Evolutionary conservation across 257 asterid genomes (phyloP), one percentile per base, ranked within the genome.

Genomic region (Solanum commersonii): DNA sequence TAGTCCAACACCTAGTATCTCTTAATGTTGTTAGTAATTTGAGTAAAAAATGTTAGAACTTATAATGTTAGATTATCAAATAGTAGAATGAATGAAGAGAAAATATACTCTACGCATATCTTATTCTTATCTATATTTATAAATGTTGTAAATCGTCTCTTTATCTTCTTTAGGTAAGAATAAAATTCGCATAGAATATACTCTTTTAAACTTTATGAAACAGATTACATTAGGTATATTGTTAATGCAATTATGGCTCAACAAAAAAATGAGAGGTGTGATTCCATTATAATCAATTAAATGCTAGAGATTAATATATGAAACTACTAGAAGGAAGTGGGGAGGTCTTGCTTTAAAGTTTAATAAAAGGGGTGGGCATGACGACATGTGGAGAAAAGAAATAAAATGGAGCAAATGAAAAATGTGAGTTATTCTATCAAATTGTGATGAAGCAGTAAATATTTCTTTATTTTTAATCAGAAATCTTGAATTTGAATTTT

Each of bases 331-430:
- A 73, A 85, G 46, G 49, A 63, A 29, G 27, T 42, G 0, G 82
- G 83, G 68, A 6, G 25, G 65, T 56, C n/a, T 56, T 56, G 65
- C 65, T 56, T 56, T 6, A 56, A 56, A 56, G 65, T 20, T 56
- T 7, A 0, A 56, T 18, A 52, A 56, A 56, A 18, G 25, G 10
- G 4, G 4, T 56, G 65, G 65, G 20, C 25, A 56, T 56, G 65
- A 56, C 25, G 65, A 18, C 89, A 70, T 85, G 68, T 85, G 87
- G 90, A 49, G 25, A 65, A 56, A 56, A 56, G 65, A 56, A 56
- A 56, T 18, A 56, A 56, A 56, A 15, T 33, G 7, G 22, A 34
- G 74, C 33, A 11, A 52, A 52, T 52, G 63, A 25, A 74, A 78
- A 77, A 38, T 23, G 60, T n/a, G 7, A 77, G 34, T 31, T 52